Evolutionary conservation across 352 stramenopile species (phyloP), one percentile per base, ranked within the genome.

Genomic region (Phytopythium vexans): DNA sequence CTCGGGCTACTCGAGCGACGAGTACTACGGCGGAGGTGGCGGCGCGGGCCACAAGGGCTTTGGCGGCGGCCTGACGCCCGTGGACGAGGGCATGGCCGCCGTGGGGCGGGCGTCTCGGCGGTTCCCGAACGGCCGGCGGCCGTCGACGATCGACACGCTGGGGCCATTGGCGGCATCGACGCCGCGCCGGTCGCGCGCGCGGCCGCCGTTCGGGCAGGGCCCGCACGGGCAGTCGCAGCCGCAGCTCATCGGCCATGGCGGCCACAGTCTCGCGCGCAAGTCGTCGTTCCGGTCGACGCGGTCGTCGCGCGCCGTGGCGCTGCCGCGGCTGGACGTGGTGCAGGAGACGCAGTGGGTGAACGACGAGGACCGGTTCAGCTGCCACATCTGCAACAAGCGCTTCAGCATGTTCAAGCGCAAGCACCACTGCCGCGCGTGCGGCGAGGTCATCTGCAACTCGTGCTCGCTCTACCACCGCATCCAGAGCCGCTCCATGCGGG

Each of bases 401-500:
- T 93, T 93, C 70, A 92, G 71, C 64, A 75, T 95, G 75, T 93
- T 95, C 55, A 86, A 90, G 56, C 85, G 80, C 53, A 95, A 95
- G 56, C 85, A 95, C 62, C 85, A 95, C 66, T 95, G 85, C 53
- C 71, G 85, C 49, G 75, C 82, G 0, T 95, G 85, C 33, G 85
- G 85, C 40, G 85, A 95, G 52, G 80, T 95, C 35, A 93, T 95
- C 55, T 95, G 85, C 73, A 88, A 88, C 42, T 77, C 64, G 41
- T 95, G 85, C 68, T 92, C 79, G 6, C 48, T 93, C 37, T 89
- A 93, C 54, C 82, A 93, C 53, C 80, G 80, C 36, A 89, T 93
- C 51, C 82, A 91, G 68, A 86, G 75, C 56, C 82, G 82, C 27
- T 91, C 82, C 6, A 90, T 90, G 80, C 85, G 85, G 40, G 82